Evolutionary conservation across 2,329 filamentous ascomycete species (phyloP).

Genomic region (Phialophora expanda): DNA sequence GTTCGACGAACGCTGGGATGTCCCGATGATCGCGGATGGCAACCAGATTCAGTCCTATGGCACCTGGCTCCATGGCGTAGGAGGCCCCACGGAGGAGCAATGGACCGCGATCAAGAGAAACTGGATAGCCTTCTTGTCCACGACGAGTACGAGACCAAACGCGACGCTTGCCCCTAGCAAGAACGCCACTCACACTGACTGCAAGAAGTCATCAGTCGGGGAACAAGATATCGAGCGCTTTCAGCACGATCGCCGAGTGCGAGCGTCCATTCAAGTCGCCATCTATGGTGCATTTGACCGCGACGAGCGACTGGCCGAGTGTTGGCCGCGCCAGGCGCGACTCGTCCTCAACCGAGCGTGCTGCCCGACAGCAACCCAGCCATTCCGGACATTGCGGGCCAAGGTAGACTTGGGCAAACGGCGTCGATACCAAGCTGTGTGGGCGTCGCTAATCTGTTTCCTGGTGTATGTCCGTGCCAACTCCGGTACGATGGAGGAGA

Average conservation of each 20-base stretch:
- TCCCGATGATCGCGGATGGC: neutral
- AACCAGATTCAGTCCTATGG: neutral
- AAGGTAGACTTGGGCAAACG: neutral
- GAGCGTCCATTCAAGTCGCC: neutral
- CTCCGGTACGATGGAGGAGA: neutral
- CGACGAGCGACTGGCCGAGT: neutral
- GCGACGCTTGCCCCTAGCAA: neutral
- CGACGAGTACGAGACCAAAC: neutral
- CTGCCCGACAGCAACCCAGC: neutral
- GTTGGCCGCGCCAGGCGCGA: neutral
- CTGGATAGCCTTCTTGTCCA: neutral
- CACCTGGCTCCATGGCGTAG: neutral
- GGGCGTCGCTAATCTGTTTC: conserved; percentile 1
- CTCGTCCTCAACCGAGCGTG: neutral
- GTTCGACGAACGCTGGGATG: neutral
- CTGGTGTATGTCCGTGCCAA: neutral
- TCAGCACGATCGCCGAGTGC: neutral
- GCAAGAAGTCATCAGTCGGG: neutral
- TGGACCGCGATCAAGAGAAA: neutral
- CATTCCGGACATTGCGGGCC: neutral
- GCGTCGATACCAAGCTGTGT: neutral
- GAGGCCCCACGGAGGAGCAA: neutral
- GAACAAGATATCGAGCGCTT: neutral
- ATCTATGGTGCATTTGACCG: neutral
- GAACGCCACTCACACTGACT: neutral